phyloP scores from a whole-genome alignment of 2,329 filamentous ascomycete genomes.

The Podosphaera fusca region DNA sequence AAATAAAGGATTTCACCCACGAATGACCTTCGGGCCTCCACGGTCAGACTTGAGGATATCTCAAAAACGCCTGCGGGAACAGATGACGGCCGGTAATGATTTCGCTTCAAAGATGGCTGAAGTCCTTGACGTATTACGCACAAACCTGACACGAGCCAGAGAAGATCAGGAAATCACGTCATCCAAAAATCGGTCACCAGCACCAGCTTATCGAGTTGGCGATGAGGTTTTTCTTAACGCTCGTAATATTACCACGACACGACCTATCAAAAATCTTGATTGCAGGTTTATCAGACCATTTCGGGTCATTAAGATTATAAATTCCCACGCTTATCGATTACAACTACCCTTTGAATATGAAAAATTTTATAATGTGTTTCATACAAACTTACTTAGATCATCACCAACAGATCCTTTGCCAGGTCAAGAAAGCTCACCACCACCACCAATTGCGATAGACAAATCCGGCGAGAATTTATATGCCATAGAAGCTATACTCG shows the following conservation, averaged over 20 bases:
- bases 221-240: too few species aligned
- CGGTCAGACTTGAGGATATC: background rate
- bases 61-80: background rate
- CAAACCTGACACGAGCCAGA: too few species aligned
- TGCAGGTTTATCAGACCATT: background rate
- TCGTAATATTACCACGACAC: background rate
- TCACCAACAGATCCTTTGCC: background rate
- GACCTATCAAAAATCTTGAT: background rate
- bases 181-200: too few species aligned
- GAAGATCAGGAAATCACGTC: too few species aligned
- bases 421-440: background rate
- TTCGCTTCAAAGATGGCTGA: background rate
- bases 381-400: background rate
- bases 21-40: too few species aligned
- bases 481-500: too few species aligned
- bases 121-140: background rate
- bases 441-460: background rate
- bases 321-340: background rate
- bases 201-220: too few species aligned
- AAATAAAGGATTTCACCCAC: too few species aligned
- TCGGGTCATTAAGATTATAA: background rate
- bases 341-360: background rate
- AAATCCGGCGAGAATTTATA: background rate
- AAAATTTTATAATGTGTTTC: background rate
- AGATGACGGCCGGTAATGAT: background rate